Evolutionary conservation across 2,329 filamentous ascomycete genomes (phyloP), one percentile per base, ranked within the genome.

Genomic region (Xylaria sp.): DNA sequence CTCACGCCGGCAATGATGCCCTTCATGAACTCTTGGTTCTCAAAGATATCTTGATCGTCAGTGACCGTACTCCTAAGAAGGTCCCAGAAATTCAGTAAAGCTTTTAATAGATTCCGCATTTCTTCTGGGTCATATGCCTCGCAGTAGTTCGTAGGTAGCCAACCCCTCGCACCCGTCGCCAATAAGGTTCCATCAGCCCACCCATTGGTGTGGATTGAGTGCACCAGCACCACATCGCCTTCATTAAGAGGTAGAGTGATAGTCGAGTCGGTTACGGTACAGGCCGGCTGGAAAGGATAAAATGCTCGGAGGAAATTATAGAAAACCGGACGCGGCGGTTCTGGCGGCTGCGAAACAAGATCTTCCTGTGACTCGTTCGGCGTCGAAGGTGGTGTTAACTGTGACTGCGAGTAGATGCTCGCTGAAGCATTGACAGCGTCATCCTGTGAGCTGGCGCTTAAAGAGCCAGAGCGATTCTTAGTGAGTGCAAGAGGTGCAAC

Each of bases 71-170:
- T 93, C 75, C 92, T 87, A 74, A 97, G 87, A 61, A 97, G 83
- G 78, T 97, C 94, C 94, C 94, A 97, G 70, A 98, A 94, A 77
- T 96, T 93, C 15, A 96, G 89, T 69, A 97, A 84, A 0, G 94
- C 93, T 74, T 93, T 94, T 42, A 99, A 84, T 26, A 99, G 85
- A 71, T 89, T 94, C 63, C 90, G 89, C 86, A 98, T 94, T 71
- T 94, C 90, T 26, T 93, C 89, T 54, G 95, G 93, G 73, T 97
- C 93, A 79, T 97, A 99, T 10, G 93, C 88, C 78, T 97, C 94
- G 83, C 96, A 99, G 80, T 98, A 99, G 80, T 99, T 99, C 9
- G 96, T 99, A 2, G 96, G 96, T 68, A 99, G 84, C 96, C 96
- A 99, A 71, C 96, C 96, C 74, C 96, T 88, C 59, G 92, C 92